Percentiles rank a stretch among this genome's conserved stretches.
These are phyloP conservation scores for Penicillium roqueforti DNA, from an alignment of 495 filamentous ascomycete species.

Conservation along the genomic window DNA sequence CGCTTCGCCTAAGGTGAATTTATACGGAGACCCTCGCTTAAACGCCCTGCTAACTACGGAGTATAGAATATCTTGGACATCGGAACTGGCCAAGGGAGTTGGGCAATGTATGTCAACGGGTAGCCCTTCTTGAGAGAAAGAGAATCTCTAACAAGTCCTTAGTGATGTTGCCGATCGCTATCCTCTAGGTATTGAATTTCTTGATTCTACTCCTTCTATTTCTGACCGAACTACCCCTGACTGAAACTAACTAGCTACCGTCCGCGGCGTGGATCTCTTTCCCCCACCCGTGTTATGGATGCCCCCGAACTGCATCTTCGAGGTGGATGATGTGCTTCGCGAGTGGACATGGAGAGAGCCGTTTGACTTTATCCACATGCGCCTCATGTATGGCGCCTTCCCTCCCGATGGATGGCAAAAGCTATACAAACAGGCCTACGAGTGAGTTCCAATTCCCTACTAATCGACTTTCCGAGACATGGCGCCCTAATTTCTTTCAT, in stretches of 20 bases:
- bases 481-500: neutral
- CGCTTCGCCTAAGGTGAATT: conserved; percentile 14
- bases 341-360: conserved; percentile 22
- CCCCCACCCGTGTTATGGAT: conserved; percentile 11
- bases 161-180: conserved; percentile 18
- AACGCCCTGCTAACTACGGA: neutral
- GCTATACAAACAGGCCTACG: conserved; percentile 24
- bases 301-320: neutral
- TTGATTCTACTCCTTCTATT: conserved; percentile 8
- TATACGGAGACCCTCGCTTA: neutral
- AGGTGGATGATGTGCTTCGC: conserved; percentile 2
- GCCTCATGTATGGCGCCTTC: conserved; percentile 21
- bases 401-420: conserved; percentile 19
- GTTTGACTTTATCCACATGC: conserved; percentile 27
- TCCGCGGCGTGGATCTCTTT: conserved; percentile 12
- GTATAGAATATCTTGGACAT: conserved; percentile 23
- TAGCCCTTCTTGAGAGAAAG: neutral
- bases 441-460: conserved; percentile 17
- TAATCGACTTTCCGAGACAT: neutral
- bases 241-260: neutral
- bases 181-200: conserved; percentile 4
- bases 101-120: conserved; percentile 18
- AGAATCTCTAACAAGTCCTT: neutral
- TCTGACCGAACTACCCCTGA: neutral
- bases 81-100: conserved; percentile 18